phyloP scores from a whole-genome alignment of 257 asterid genomes.

The Solanum okadae region DNA sequence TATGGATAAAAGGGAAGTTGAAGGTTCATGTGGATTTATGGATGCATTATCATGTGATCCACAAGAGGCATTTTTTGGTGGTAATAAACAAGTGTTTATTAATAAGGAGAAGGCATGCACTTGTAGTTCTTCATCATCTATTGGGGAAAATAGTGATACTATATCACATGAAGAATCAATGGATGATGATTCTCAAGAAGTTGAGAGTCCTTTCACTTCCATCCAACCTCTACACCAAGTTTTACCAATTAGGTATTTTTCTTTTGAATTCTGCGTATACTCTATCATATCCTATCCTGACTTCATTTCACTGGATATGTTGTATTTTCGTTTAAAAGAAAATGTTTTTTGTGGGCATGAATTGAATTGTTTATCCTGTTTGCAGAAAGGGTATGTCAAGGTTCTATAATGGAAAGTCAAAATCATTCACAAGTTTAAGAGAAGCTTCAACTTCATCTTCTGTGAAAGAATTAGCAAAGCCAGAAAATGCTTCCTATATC shows the following conservation, averaged over 20 bases:
- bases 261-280: not conserved
- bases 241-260: constrained; percentile 58
- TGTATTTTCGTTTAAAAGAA: too few species aligned
- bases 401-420: constrained; percentile 78
- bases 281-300: not conserved
- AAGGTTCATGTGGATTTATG: constrained; percentile 9
- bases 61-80: not conserved
- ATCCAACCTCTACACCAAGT: constrained; percentile 60
- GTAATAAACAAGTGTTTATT: not conserved
- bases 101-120: not conserved
- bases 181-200: constrained; percentile 32
- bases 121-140: constrained; percentile 40
- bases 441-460: constrained; percentile 42
- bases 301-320: not conserved
- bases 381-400: constrained; percentile 70
- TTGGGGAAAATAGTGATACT: constrained; percentile 83
- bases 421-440: constrained; percentile 61
- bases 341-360: not conserved
- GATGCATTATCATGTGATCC: not conserved
- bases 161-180: constrained; percentile 36
- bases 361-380: not conserved
- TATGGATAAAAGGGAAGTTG: constrained; percentile 27
- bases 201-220: constrained; percentile 64
- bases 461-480: constrained; percentile 45
- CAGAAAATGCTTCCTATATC: constrained; percentile 38